Evolutionary conservation across 176 grass and related monocot genomes (phyloP), one percentile per base, ranked within the genome.

Genomic region (Musa schizocarpa): DNA sequence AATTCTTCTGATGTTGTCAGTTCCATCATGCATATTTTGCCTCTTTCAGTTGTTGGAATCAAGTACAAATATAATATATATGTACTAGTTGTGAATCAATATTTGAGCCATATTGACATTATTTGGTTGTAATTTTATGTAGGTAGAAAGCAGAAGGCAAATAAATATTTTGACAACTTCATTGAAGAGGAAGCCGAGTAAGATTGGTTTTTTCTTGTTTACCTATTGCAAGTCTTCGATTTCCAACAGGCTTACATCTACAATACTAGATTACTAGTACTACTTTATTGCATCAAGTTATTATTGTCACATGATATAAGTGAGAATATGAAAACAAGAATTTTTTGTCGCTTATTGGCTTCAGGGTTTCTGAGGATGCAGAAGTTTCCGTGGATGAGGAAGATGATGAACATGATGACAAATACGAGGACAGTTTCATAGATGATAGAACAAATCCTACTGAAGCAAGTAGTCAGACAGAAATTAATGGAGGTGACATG

Each of bases 141-240:
- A 99, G 90, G 88, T 68, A 86, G 71, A 72, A 76, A 86, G 81
- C 74, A 76, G 74, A 93, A 82, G 74, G 25, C 68, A 72, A 88
- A 78, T 43, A 80, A 74, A 73, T 17, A 29, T 70, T 11, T 76
- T 29, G 61, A 79, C 80, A 61, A 69, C 11, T 99, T 81, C 76
- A 94, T 94, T 83, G 95, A 94, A 22, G 86, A 84, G 27, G 88
- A 93, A 89, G 94, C 82, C 8, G 88, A 93, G 88, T 93, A 97
- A 83, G 90, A 70, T 13, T 76, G 13, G 11, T 25, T 59, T 43
- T 63, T 25, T 78, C 43, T 55, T 50, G 27, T 63, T 25, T 78
- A 64, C 29, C 24, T 50, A 17, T 43, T 68, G 13, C 27, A 43
- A 70, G 21, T 50, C 20, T 27, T 50, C 6, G 9, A 69, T 50